These are phyloP conservation scores for Didymella glomerata DNA, from an alignment of 2,329 filamentous ascomycete species.

Conservation along the genomic window DNA sequence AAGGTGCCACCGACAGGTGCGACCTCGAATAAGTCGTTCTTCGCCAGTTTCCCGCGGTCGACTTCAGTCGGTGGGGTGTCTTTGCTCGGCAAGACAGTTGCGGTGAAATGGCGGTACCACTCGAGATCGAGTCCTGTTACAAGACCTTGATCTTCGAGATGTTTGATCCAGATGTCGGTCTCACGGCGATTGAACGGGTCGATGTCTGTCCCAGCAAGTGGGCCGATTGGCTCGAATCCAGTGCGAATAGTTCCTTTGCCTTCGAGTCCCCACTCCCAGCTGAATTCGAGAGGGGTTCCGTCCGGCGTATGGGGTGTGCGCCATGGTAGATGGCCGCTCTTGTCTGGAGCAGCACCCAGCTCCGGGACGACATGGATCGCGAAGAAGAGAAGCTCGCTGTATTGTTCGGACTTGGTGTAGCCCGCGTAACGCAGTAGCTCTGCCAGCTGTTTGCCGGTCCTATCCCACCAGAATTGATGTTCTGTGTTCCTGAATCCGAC, in stretches of 20 bases:
- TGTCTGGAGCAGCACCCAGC: conserved; percentile 16
- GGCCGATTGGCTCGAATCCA: conserved; percentile 24
- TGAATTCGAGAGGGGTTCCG: conserved; percentile 24
- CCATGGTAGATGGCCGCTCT: conserved; percentile 15
- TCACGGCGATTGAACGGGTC: conserved; percentile 23
- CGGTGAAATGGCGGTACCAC: conserved; percentile 23
- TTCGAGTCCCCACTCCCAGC: conserved; percentile 27
- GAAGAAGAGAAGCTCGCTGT: conserved; percentile 24
- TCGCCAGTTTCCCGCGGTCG: conserved; percentile 19
- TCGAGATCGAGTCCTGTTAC: conserved; percentile 23
- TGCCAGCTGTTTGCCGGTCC: conserved; percentile 17
- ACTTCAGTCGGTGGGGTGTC: background rate
- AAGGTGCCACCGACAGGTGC: conserved; percentile 25
- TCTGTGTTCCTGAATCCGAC: conserved; percentile 12
- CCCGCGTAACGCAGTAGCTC: conserved; percentile 16
- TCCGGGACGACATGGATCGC: conserved; percentile 20
- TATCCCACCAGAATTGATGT: conserved; percentile 24
- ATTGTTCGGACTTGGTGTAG: conserved; percentile 18
- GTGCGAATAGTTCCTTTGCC: conserved; percentile 25
- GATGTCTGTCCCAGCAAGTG: conserved; percentile 16
- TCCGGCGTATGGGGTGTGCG: conserved; percentile 25
- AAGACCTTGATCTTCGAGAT: conserved; percentile 18
- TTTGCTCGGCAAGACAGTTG: conserved; percentile 15
- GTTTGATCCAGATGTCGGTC: conserved; percentile 21
- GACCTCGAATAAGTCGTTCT: conserved; percentile 22